Conservation (phyloP, 2,329 filamentous ascomycete species). For the Colletotrichum zoysiae region DNA sequence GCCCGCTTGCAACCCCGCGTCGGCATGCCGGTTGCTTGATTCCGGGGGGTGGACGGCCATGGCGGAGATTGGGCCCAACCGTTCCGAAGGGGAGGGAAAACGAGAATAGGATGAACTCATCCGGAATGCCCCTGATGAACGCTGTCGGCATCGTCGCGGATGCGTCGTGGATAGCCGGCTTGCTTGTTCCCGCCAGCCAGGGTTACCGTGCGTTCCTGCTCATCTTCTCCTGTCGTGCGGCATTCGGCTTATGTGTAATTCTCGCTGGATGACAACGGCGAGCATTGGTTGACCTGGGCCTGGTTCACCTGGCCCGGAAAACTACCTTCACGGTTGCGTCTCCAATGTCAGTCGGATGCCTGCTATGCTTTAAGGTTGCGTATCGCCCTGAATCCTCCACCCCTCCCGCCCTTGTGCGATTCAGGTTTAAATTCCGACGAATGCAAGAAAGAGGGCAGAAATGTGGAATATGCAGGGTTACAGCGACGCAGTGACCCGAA, state of each 20-base stretch:
- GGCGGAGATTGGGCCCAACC: slow-evolving; percentile 11
- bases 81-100: neutral
- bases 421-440: neutral
- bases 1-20: slow-evolving; percentile 36
- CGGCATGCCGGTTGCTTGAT: slow-evolving; percentile 20
- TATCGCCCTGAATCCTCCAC: neutral
- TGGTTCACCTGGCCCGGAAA: neutral
- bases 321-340: neutral
- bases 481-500: neutral
- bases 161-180: neutral
- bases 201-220: neutral
- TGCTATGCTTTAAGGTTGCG: neutral
- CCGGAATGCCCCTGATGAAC: neutral
- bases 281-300: neutral
- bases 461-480: neutral
- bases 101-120: slow-evolving; percentile 1
- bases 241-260: neutral
- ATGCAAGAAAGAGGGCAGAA: neutral
- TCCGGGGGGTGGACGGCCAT: slow-evolving; percentile 1
- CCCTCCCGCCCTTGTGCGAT: neutral
- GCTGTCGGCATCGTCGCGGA: neutral
- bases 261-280: neutral
- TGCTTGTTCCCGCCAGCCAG: no score
- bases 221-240: neutral
- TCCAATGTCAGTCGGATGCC: neutral